These are phyloP conservation scores for Nakazawaea ernobii DNA, from an alignment of 805 yeast genomes.

Conservation along the genomic window DNA sequence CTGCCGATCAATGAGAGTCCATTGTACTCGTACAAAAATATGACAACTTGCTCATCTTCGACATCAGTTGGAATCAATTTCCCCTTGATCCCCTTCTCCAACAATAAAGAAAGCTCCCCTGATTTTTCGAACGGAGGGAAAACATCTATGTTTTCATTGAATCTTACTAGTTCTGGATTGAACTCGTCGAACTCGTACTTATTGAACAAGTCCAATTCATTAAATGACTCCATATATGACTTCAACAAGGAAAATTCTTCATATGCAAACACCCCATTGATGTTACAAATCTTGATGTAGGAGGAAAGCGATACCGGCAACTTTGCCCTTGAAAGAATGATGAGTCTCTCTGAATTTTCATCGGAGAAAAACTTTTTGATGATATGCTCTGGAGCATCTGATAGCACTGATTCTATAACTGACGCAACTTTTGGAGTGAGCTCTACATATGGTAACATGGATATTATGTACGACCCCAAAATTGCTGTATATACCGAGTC, in stretches of 20 bases:
- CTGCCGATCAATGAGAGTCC: slow-evolving; percentile 90
- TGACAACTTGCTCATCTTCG: slow-evolving; percentile 36
- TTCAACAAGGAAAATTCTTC: slow-evolving; percentile 52
- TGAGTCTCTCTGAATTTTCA: slow-evolving; percentile 34
- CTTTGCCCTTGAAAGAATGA: slow-evolving; percentile 61
- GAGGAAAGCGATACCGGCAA: slow-evolving; percentile 63
- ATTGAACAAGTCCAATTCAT: slow-evolving; percentile 30
- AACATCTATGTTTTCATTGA: slow-evolving; percentile 35
- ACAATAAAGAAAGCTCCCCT: slow-evolving; percentile 37
- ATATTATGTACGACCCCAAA: slow-evolving; percentile 35
- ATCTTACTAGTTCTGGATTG: slow-evolving; percentile 42
- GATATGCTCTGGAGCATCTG: slow-evolving; percentile 38
- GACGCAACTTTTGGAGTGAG: slow-evolving; percentile 39
- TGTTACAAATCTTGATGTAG: slow-evolving; percentile 52
- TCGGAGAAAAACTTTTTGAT: slow-evolving; percentile 40
- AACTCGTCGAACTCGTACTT: slow-evolving; percentile 44
- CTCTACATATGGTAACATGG: slow-evolving; percentile 44
- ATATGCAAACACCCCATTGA: slow-evolving; percentile 63
- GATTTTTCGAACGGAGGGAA: slow-evolving; percentile 45
- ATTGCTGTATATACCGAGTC: slow-evolving; percentile 49
- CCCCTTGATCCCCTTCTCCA: slow-evolving; percentile 59
- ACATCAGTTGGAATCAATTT: slow-evolving; percentile 51
- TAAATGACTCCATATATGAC: slow-evolving; percentile 53
- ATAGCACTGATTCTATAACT: slow-evolving; percentile 36
- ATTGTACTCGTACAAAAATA: slow-evolving; percentile 67